These are phyloP conservation scores for Ceratobasidium sp. DNA, from an alignment of 1,284 basidiomycete species.

Conservation along the genomic window DNA sequence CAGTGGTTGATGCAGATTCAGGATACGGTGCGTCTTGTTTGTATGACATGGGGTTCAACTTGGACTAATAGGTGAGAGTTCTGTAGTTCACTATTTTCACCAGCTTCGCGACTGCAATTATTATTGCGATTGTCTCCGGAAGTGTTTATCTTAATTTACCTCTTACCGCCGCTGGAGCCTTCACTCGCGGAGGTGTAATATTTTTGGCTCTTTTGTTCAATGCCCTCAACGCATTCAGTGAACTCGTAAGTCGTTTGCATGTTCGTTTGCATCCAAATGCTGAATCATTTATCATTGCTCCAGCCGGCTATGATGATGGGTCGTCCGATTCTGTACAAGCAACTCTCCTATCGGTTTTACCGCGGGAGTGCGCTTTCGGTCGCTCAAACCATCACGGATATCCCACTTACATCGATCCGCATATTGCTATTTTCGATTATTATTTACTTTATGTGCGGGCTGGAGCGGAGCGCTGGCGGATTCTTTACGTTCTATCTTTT, in stretches of 20 bases:
- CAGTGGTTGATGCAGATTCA: slow-evolving; percentile 76
- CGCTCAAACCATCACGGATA: slow-evolving; percentile 66
- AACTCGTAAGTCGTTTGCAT: slow-evolving; percentile 61
- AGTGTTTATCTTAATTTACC: slow-evolving; percentile 82
- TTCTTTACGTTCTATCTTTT: slow-evolving; percentile 63
- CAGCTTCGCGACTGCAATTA: slow-evolving; percentile 50
- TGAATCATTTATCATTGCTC: slow-evolving; percentile 12
- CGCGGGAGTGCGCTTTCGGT: slow-evolving; percentile 80
- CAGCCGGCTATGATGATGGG: slow-evolving; percentile 79
- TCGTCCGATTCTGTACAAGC: slow-evolving; percentile 76
- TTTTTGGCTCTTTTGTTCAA: slow-evolving; percentile 75
- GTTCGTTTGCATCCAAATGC: background rate
- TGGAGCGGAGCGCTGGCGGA: slow-evolving; percentile 61
- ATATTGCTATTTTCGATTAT: slow-evolving; percentile 64
- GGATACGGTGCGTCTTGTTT: slow-evolving; percentile 17
- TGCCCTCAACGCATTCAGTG: slow-evolving; percentile 82
- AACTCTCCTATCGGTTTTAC: slow-evolving; percentile 80
- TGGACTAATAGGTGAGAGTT: slow-evolving; percentile 66
- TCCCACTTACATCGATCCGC: slow-evolving; percentile 63
- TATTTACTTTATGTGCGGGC: slow-evolving; percentile 63
- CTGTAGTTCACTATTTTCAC: slow-evolving; percentile 53
- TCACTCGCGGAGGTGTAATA: slow-evolving; percentile 89
- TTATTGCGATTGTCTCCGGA: slow-evolving; percentile 82
- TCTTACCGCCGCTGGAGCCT: slow-evolving; percentile 81
- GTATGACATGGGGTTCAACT: background rate